These are phyloP conservation scores for Diutina catenulata DNA, from an alignment of 1,139 yeast species.

Conservation along the genomic window DNA sequence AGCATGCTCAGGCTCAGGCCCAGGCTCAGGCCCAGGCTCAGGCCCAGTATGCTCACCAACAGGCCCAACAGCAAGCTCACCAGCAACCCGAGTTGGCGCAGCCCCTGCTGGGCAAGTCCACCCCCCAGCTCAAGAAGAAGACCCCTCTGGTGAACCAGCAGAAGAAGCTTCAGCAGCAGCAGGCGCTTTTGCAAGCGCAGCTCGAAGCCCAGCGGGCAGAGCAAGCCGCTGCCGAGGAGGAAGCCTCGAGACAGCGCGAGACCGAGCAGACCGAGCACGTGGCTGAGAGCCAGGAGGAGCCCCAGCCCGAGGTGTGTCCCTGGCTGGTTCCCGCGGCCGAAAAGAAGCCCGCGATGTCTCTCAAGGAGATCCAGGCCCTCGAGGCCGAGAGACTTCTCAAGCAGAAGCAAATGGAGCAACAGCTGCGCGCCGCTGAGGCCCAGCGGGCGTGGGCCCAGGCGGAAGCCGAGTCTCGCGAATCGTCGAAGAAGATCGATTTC, in stretches of 20 bases:
- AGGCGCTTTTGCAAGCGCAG: neutral
- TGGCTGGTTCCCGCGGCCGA: constrained; percentile 12
- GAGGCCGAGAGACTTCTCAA: constrained; percentile 45
- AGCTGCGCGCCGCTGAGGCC: constrained; percentile 13
- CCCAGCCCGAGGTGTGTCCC: constrained; percentile 23
- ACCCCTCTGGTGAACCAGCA: neutral
- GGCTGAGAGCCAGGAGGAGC: neutral
- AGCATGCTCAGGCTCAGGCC: constrained; percentile 5
- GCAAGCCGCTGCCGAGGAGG: neutral
- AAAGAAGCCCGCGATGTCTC: constrained; percentile 38
- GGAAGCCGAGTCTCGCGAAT: neutral
- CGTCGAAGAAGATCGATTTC: neutral
- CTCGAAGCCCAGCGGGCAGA: neutral
- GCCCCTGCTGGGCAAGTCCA: constrained; percentile 20
- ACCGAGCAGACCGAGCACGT: neutral
- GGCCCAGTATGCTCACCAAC: too few relatives aligned
- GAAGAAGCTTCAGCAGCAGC: neutral
- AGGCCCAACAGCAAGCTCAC: constrained; percentile 9
- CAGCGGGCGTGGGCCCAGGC: constrained; percentile 5
- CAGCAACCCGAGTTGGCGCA: constrained; percentile 9
- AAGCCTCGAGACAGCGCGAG: neutral
- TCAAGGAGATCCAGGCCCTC: constrained; percentile 59
- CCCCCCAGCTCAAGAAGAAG: too few relatives aligned
- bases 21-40: too few relatives aligned
- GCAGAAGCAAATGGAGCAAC: constrained; percentile 24